Evolutionary conservation across 345 rosid genomes (phyloP).

Genomic region (Turritis glabra): DNA sequence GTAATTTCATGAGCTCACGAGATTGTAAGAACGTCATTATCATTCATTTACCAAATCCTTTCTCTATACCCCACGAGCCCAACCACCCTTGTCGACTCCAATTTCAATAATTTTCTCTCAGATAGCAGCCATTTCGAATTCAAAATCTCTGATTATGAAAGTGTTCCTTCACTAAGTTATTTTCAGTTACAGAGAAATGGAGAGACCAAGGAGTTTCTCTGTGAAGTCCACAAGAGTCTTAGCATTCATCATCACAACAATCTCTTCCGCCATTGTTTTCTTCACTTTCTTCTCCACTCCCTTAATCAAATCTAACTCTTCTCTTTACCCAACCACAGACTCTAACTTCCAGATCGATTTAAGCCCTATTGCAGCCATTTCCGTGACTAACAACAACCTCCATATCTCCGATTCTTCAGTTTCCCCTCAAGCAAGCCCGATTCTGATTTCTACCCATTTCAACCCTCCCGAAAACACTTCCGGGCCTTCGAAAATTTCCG

Average conservation of each 20-base stretch:
- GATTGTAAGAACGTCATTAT: slow-evolving; percentile 28
- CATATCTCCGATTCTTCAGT: slow-evolving; percentile 38
- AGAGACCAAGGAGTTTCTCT: slow-evolving; percentile 77
- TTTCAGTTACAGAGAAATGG: slow-evolving; percentile 51
- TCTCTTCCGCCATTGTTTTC: slow-evolving; percentile 62
- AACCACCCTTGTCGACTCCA: slow-evolving; percentile 27
- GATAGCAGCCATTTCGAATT: background rate
- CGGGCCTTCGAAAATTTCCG: slow-evolving; percentile 43
- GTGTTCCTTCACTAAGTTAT: slow-evolving; percentile 10
- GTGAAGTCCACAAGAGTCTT: slow-evolving; percentile 63
- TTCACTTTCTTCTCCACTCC: slow-evolving; percentile 57
- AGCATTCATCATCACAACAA: slow-evolving; percentile 46
- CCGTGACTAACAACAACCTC: slow-evolving; percentile 7
- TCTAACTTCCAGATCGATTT: slow-evolving; percentile 29
- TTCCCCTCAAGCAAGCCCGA: slow-evolving; percentile 27
- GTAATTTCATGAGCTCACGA: slow-evolving; percentile 32
- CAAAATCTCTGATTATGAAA: background rate
- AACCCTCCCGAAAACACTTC: slow-evolving; percentile 41
- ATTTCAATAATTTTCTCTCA: background rate
- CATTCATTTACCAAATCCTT: slow-evolving; percentile 27
- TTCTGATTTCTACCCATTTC: slow-evolving; percentile 44
- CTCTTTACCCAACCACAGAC: slow-evolving; percentile 14
- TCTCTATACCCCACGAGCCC: slow-evolving; percentile 20
- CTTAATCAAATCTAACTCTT: slow-evolving; percentile 57
- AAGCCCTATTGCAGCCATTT: slow-evolving; percentile 19